Percentiles rank a stretch among this genome's conserved stretches.
Conservation (phyloP, 192 early-diverging fungal species). For the Chytriomyces confervae region DNA sequence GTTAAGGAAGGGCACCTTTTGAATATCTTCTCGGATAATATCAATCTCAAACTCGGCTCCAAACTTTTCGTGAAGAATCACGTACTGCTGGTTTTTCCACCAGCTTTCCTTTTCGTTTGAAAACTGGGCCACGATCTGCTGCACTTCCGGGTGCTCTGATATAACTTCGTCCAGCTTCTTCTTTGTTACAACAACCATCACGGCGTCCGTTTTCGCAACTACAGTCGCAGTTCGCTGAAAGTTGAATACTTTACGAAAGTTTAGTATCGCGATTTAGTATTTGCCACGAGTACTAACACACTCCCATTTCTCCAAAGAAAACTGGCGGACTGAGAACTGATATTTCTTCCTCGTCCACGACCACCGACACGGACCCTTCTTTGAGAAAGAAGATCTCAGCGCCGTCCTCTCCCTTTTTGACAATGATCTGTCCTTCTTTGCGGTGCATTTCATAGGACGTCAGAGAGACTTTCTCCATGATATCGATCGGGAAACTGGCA, state of each 20-base stretch:
- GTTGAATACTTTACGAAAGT: constrained; percentile 29
- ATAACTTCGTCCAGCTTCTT: constrained; percentile 44
- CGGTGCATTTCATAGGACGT: constrained; percentile 42
- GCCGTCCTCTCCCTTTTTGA: constrained; percentile 49
- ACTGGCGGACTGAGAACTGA: constrained; percentile 18
- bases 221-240: constrained; percentile 42
- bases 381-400: constrained; percentile 52
- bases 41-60: constrained; percentile 55
- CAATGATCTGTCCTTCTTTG: constrained; percentile 41
- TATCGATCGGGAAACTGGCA: constrained; percentile 42
- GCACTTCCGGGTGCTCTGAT: constrained; percentile 15
- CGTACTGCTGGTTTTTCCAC: constrained; percentile 40
- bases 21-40: constrained; percentile 45
- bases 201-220: constrained; percentile 45
- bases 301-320: constrained; percentile 53
- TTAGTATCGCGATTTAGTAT: background rate
- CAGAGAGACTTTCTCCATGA: constrained; percentile 38
- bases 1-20: constrained; percentile 36
- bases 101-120: constrained; percentile 29
- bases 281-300: constrained; percentile 35
- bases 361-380: constrained; percentile 40
- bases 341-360: constrained; percentile 24
- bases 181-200: constrained; percentile 47
- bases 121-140: constrained; percentile 6
- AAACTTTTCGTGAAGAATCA: constrained; percentile 37